Base-by-base conservation (phyloP, 176 grass and related monocot genomes). In the Metroxylon sagu region DNA sequence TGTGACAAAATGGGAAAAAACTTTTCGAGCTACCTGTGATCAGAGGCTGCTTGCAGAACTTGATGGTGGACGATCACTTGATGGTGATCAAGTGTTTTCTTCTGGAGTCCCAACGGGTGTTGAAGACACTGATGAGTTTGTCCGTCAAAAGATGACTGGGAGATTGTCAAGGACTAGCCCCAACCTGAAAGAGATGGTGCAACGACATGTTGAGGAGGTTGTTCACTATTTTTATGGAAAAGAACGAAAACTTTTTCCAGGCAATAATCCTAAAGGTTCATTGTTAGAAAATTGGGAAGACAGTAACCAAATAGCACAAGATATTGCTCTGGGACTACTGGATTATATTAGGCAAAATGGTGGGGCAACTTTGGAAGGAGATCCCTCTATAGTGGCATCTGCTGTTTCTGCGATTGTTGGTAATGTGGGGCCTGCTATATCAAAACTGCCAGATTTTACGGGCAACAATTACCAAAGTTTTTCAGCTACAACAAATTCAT, bases 151-250 rank as follows among this genome's bases (percentile, higher is more conserved):
- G 60, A 35, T 98, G 61, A 83, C 56, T 73, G 82, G 82, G 76
- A 89, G 81, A 71, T 78, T 64, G 53, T 83, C 85, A 65, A 84
- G 79, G 76, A 78, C 81, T 73, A 26, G 82, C 53, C 79, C 83
- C 59, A 98, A 68, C 78, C 89, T 98, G 94, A 92, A 91, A 48
- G 94, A 98, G 50, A 76, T 98, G 70, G 77, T 98, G n/a, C 88
- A 98, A 60, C 76, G 88, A 19, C 82, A 80, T 79, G 68, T 74
- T 17, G 88, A 93, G 17, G 88, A 89, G 23, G 66, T 62, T 25
- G 82, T 77, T 48, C 71, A 71, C 54, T 62, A 83, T 54, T 79
- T 83, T 76, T 53, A 85, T 76, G 85, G 94, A 78, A 79, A 98
- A 80, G 94, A 98, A 80, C 81, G 69, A 64, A 82, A 76, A 59